These are phyloP conservation scores for Curvularia eragrostidis DNA, from an alignment of 2,329 filamentous ascomycete genomes.

Conservation along the genomic window DNA sequence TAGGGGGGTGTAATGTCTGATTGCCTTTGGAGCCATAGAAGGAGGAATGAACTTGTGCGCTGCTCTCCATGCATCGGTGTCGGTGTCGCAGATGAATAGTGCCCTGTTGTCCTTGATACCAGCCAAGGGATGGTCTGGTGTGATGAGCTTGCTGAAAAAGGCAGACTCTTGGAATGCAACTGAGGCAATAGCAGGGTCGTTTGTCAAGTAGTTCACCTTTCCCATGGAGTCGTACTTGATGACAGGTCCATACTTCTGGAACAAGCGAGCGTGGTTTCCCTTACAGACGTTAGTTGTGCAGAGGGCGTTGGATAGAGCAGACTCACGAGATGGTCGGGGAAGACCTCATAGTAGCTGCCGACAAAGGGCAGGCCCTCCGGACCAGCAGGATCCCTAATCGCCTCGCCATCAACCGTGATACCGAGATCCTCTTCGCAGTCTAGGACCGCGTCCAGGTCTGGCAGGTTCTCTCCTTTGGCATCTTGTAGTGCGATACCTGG, in stretches of 20 bases:
- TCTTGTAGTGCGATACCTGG: constrained; percentile 22
- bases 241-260: constrained; percentile 20
- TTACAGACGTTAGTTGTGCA: not conserved
- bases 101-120: constrained; percentile 21
- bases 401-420: constrained; percentile 20
- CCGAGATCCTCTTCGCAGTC: constrained; percentile 24
- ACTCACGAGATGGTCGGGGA: constrained; percentile 24
- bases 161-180: constrained; percentile 20
- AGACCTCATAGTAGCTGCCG: constrained; percentile 24
- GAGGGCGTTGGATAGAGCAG: not conserved
- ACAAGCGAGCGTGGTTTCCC: constrained; percentile 24
- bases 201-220: constrained; percentile 16
- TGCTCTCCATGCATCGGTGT: constrained; percentile 17
- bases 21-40: constrained; percentile 18
- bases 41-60: constrained; percentile 25
- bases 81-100: constrained; percentile 19
- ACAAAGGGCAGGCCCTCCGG: constrained; percentile 22
- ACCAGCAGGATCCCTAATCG: constrained; percentile 18
- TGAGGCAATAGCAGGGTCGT: constrained; percentile 20
- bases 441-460: constrained; percentile 20
- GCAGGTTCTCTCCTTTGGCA: constrained; percentile 15
- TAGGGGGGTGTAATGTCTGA: constrained; percentile 21
- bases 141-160: constrained; percentile 24
- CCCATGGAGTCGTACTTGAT: constrained; percentile 22
- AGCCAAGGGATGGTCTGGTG: constrained; percentile 13